These are phyloP conservation scores for Sequoiadendron giganteum DNA, from an alignment of 75 land plant genomes.

Conservation along the genomic window DNA sequence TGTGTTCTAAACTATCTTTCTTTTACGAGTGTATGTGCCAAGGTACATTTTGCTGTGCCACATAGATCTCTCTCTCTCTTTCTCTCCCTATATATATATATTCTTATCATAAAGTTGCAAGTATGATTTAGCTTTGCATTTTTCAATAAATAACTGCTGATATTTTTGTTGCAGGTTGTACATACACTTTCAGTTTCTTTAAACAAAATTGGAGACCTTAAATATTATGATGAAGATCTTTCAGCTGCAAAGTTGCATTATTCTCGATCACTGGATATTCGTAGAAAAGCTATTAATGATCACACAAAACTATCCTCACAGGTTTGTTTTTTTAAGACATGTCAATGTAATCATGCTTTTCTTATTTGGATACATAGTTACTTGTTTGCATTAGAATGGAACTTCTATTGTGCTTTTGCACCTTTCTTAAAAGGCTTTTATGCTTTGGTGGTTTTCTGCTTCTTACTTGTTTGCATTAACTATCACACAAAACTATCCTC, in stretches of 20 bases:
- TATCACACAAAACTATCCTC: slow-evolving; percentile 50
- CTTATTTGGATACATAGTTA: slow-evolving; percentile 10
- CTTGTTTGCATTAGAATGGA: background rate
- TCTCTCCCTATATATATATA: no score
- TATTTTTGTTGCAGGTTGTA: slow-evolving; percentile 54
- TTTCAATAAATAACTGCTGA: slow-evolving; percentile 1
- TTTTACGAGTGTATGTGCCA: background rate
- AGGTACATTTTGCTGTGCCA: background rate
- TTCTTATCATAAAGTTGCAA: background rate
- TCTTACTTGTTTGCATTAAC: slow-evolving; percentile 12
- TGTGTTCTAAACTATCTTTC: background rate
- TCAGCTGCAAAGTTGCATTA: slow-evolving; percentile 73
- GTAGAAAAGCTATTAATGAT: slow-evolving; percentile 55
- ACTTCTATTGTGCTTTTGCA: background rate
- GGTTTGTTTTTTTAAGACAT: slow-evolving; percentile 31
- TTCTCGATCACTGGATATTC: slow-evolving; percentile 68
- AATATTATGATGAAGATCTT: slow-evolving; percentile 78
- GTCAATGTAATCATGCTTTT: background rate
- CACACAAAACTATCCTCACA: slow-evolving; percentile 54
- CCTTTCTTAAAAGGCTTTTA: background rate
- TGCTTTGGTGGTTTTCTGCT: no score
- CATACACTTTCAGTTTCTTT: slow-evolving; percentile 95
- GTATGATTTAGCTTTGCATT: background rate
- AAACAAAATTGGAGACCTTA: slow-evolving; percentile 96
- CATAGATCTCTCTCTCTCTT: background rate